A percentile compares a stretch with the other conserved stretches of the same genome.
These are phyloP conservation scores for Populus hybrid DNA, from an alignment of 441 rosid species.

Conservation along the genomic window DNA sequence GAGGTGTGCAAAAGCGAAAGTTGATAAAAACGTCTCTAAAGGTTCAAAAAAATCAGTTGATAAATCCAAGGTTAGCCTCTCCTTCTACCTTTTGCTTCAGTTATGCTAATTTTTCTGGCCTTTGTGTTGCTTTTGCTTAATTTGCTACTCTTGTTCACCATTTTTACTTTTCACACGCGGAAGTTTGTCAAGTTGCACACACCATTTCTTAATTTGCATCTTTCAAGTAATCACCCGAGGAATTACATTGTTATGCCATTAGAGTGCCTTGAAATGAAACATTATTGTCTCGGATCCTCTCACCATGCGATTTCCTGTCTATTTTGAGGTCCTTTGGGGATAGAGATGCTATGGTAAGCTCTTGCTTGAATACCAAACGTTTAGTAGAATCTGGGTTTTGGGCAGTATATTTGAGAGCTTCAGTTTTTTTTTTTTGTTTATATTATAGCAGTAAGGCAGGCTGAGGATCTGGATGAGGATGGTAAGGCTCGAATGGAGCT, in stretches of 20 bases:
- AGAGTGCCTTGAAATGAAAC: not conserved
- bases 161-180: not conserved
- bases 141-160: not conserved
- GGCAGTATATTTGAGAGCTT: too few relatives aligned
- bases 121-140: not conserved
- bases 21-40: slow-evolving; percentile 26
- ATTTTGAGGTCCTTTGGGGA: too few relatives aligned
- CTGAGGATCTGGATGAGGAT: too few relatives aligned
- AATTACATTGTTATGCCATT: not conserved
- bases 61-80: slow-evolving; percentile 31
- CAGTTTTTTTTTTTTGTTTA: too few relatives aligned
- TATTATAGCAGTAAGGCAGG: too few relatives aligned
- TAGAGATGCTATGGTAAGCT: too few relatives aligned
- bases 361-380: too few relatives aligned
- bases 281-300: too few relatives aligned
- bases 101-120: not conserved
- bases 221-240: not conserved
- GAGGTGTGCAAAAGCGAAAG: slow-evolving; percentile 38
- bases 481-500: too few relatives aligned
- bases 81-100: not conserved
- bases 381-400: too few relatives aligned
- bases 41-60: slow-evolving; percentile 8
- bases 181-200: not conserved
- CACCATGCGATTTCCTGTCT: too few relatives aligned
- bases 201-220: not conserved